Percentiles rank a stretch among this genome's conserved stretches.
phyloP scores from a whole-genome alignment of 2,329 filamentous ascomycete species.

The Aspergillus pseudonomiae region DNA sequence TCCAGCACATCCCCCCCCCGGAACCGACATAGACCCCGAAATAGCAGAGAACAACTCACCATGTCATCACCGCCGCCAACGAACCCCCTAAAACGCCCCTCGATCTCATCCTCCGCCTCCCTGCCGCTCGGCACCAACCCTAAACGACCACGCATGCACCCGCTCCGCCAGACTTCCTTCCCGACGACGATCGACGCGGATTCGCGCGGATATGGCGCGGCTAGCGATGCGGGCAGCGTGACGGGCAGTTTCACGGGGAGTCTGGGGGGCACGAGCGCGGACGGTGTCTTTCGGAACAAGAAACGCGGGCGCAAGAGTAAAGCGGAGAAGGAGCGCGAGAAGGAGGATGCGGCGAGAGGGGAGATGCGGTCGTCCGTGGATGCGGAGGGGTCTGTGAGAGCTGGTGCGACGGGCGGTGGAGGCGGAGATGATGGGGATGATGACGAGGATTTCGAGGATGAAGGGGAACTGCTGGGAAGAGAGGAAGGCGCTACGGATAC shows the following conservation, averaged over 20 bases:
- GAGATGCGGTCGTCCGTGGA: constrained; percentile 36
- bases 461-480: constrained; percentile 48
- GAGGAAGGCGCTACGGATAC: constrained; percentile 51
- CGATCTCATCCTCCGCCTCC: constrained; percentile 43
- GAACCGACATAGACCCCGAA: not conserved
- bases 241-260: constrained; percentile 48
- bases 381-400: constrained; percentile 38
- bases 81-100: constrained; percentile 46
- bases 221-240: constrained; percentile 45
- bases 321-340: constrained; percentile 40
- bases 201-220: constrained; percentile 32
- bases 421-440: constrained; percentile 54
- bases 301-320: constrained; percentile 45
- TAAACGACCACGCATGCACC: constrained; percentile 46
- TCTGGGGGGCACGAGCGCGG: constrained; percentile 40
- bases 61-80: constrained; percentile 43
- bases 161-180: constrained; percentile 52
- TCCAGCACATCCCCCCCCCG: not conserved
- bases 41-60: constrained; percentile 16
- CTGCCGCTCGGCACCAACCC: constrained; percentile 32
- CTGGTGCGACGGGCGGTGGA: constrained; percentile 37
- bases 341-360: constrained; percentile 35
- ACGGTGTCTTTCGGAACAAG: constrained; percentile 37
- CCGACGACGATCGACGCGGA: constrained; percentile 38
- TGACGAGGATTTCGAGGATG: constrained; percentile 54